Percentiles rank a stretch among this genome's conserved stretches.
Evolutionary conservation across 108 stramenopile species (phyloP).

Genomic region (Schizochytrium sp.): DNA sequence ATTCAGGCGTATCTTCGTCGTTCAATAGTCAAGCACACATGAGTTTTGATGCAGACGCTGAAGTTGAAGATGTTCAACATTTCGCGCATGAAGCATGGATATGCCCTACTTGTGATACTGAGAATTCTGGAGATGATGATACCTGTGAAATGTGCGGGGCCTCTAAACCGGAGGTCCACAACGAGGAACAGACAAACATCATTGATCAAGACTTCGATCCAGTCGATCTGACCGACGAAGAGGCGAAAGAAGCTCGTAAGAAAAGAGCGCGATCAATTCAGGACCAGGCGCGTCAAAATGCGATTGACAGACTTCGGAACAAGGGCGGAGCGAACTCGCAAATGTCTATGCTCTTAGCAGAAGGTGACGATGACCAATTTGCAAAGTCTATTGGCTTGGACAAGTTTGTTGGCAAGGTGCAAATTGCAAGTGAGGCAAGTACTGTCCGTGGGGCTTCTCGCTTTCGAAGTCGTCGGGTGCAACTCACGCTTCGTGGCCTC

Average conservation of each 20-base stretch:
- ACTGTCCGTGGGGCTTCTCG: neutral
- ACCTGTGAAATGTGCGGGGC: neutral
- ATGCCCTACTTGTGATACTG: constrained; percentile 1
- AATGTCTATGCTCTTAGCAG: no score
- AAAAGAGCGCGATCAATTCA: neutral
- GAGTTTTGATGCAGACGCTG: neutral
- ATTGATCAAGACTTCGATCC: neutral
- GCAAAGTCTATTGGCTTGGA: neutral
- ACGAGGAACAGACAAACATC: neutral
- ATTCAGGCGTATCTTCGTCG: neutral
- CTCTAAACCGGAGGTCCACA: neutral
- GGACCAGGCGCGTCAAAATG: neutral
- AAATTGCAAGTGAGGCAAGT: neutral
- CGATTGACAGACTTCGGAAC: neutral
- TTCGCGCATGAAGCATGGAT: neutral
- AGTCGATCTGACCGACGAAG: neutral
- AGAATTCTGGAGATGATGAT: neutral
- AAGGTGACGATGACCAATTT: neutral
- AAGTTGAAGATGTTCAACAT: neutral
- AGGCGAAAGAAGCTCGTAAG: neutral
- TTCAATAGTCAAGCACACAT: neutral
- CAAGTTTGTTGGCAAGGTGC: neutral
- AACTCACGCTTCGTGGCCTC: neutral
- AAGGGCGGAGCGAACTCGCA: no score
- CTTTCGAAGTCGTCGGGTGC: neutral